These are phyloP conservation scores for Mangifera indica DNA, from an alignment of 345 rosid genomes.

Conservation along the genomic window DNA sequence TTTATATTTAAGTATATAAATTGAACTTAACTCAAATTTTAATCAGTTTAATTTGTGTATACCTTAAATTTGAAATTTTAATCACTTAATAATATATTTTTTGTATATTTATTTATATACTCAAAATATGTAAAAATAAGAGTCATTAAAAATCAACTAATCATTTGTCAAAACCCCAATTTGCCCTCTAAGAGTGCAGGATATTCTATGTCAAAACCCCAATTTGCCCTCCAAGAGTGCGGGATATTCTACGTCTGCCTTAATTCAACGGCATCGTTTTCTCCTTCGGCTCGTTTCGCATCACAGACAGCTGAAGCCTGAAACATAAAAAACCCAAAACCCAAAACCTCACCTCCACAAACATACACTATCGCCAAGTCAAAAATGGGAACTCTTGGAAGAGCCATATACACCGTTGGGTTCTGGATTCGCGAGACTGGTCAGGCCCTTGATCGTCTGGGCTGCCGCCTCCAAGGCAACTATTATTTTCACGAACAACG, in stretches of 20 bases:
- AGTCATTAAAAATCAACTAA: too few species aligned
- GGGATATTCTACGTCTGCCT: slow-evolving; percentile 29
- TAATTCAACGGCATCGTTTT: slow-evolving; percentile 15
- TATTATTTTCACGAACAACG: slow-evolving; percentile 79
- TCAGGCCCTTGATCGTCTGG: slow-evolving; percentile 91
- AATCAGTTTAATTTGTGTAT: too few species aligned
- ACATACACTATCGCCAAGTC: slow-evolving; percentile 11
- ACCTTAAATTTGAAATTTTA: too few species aligned
- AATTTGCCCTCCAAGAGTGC: slow-evolving; percentile 12
- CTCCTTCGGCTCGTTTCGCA: slow-evolving; percentile 2
- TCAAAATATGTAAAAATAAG: too few species aligned
- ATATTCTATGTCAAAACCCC: neutral
- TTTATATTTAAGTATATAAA: too few species aligned
- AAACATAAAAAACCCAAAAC: slow-evolving; percentile 8
- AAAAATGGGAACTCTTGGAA: slow-evolving; percentile 84
- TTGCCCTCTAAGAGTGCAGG: too few species aligned
- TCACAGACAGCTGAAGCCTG: neutral
- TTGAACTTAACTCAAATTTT: too few species aligned
- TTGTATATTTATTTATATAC: too few species aligned
- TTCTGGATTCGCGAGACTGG: slow-evolving; percentile 98
- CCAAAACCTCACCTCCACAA: neutral
- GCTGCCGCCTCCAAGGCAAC: slow-evolving; percentile 87
- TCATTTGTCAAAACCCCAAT: too few species aligned
- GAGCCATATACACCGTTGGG: slow-evolving; percentile 82
- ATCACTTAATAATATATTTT: too few species aligned